phyloP scores from a whole-genome alignment of 768 basidiomycete species.

The Suillus tomentosus region DNA sequence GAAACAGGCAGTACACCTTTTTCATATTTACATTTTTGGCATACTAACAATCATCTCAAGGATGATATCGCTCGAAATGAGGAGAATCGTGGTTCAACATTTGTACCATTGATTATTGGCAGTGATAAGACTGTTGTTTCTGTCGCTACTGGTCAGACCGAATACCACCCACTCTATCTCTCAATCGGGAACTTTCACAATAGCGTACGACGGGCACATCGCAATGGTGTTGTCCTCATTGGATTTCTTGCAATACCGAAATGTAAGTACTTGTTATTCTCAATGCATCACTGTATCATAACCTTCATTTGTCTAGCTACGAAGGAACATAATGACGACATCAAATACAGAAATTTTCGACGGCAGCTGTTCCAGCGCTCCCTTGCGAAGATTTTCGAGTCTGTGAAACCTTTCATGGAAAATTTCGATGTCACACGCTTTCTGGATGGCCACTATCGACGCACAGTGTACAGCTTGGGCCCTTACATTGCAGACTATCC shows the following conservation, averaged over 20 bases:
- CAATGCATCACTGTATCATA: background rate
- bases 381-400: constrained; percentile 25
- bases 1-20: constrained; percentile 15
- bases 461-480: constrained; percentile 35
- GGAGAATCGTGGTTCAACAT: constrained; percentile 27
- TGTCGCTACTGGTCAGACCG: background rate
- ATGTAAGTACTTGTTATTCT: background rate
- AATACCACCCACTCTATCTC: background rate
- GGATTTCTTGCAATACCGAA: background rate
- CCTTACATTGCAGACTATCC: constrained; percentile 44
- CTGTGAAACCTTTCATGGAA: constrained; percentile 30
- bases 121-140: constrained; percentile 11
- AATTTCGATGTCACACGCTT: constrained; percentile 26
- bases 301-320: background rate
- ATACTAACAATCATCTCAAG: constrained; percentile 11
- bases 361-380: constrained; percentile 35
- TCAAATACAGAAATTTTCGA: constrained; percentile 22
- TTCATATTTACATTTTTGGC: background rate
- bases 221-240: background rate
- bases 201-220: background rate
- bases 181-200: background rate
- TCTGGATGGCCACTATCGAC: constrained; percentile 32
- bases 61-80: constrained; percentile 17
- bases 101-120: constrained; percentile 17
- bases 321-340: background rate